Percentiles rank a stretch among this genome's conserved stretches.
Conservation (phyloP, 345 rosid species). For the Boechera divaricarpa region DNA sequence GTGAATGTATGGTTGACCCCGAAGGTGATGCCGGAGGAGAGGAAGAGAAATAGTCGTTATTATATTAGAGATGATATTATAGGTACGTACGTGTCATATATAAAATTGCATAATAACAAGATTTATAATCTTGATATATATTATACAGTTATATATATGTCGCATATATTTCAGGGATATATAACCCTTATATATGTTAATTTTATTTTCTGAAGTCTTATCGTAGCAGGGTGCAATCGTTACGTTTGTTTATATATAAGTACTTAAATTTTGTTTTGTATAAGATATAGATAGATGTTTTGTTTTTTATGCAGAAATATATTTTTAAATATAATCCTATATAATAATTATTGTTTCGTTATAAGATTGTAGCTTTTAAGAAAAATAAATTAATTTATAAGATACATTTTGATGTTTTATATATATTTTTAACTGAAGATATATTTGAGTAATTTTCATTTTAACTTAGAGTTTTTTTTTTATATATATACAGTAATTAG, state of each 20-base stretch:
- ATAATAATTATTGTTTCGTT: neutral
- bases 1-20: slow-evolving; percentile 23
- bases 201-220: neutral
- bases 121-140: slow-evolving; percentile 19
- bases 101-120: slow-evolving; percentile 15
- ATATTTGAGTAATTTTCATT: neutral
- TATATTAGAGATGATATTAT: neutral
- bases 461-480: too few species aligned
- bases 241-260: neutral
- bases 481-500: too few species aligned
- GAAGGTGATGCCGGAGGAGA: slow-evolving; percentile 10
- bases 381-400: neutral
- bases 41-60: slow-evolving; percentile 14
- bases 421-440: neutral
- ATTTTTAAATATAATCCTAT: neutral
- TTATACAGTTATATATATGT: neutral
- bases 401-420: slow-evolving; percentile 1
- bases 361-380: neutral
- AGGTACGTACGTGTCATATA: slow-evolving; percentile 33
- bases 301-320: neutral
- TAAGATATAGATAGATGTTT: neutral
- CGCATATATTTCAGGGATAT: neutral
- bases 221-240: slow-evolving; percentile 7
- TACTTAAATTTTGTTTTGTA: neutral
- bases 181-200: neutral